phyloP scores from a whole-genome alignment of 1,139 yeast genomes.

The Pichia sp. region DNA sequence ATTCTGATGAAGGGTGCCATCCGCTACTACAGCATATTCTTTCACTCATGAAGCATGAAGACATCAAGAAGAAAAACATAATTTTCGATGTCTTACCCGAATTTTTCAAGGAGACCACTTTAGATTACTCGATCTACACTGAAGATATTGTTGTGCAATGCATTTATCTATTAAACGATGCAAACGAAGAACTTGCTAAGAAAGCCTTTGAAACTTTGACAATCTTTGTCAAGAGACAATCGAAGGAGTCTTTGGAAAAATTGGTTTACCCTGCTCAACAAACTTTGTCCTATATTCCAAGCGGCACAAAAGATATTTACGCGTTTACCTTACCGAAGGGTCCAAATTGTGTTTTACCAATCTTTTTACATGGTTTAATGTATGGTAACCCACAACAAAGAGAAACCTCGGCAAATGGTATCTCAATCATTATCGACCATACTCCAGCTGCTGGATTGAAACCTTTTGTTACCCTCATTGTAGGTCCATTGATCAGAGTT shows the following conservation, averaged over 20 bases:
- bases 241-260: constrained; percentile 70
- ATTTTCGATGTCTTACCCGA: constrained; percentile 66
- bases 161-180: constrained; percentile 70
- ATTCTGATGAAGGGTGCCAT: constrained; percentile 77
- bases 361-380: constrained; percentile 93
- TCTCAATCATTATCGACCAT: constrained; percentile 81
- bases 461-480: constrained; percentile 87
- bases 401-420: constrained; percentile 82
- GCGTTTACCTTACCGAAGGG: constrained; percentile 83
- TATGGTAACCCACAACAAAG: constrained; percentile 83
- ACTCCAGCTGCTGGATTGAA: constrained; percentile 79
- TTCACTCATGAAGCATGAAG: constrained; percentile 73
- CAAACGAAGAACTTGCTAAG: constrained; percentile 57
- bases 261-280: constrained; percentile 76
- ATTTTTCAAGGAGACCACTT: constrained; percentile 60
- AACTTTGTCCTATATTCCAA: constrained; percentile 65
- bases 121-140: constrained; percentile 71
- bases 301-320: constrained; percentile 57
- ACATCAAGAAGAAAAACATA: constrained; percentile 58
- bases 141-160: constrained; percentile 73
- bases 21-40: constrained; percentile 80
- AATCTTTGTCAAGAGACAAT: constrained; percentile 66
- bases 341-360: constrained; percentile 81
- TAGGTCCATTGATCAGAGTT: constrained; percentile 97
- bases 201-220: constrained; percentile 67